Conservation (phyloP, 1,284 basidiomycete genomes). For the Meira miltonrushii region DNA sequence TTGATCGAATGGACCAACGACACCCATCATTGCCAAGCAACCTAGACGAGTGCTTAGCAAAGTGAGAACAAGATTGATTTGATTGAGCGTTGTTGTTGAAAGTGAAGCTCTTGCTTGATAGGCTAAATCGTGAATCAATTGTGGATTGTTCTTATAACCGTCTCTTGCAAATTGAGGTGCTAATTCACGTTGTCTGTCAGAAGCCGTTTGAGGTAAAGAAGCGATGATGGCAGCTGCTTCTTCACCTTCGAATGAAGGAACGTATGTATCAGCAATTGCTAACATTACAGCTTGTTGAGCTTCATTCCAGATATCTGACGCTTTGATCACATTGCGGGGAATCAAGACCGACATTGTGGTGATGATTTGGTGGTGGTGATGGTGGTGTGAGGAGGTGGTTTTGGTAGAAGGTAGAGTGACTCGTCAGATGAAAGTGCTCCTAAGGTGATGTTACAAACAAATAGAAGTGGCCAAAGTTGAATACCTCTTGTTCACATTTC, state of each 20-base stretch:
- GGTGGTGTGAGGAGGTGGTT: neutral
- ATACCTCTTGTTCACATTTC: too few species aligned
- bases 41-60: slow-evolving; percentile 40
- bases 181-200: slow-evolving; percentile 36
- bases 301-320: slow-evolving; percentile 5
- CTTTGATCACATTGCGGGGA: neutral
- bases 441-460: too few species aligned
- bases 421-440: too few species aligned
- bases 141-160: slow-evolving; percentile 35
- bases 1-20: slow-evolving; percentile 39
- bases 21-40: slow-evolving; percentile 38
- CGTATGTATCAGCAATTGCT: slow-evolving; percentile 45
- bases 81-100: slow-evolving; percentile 25
- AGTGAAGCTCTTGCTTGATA: slow-evolving; percentile 33
- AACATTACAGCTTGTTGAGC: slow-evolving; percentile 15
- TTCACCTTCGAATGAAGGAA: slow-evolving; percentile 34
- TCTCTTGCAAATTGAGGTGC: slow-evolving; percentile 31
- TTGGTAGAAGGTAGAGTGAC: neutral
- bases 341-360: neutral
- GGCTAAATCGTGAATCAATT: slow-evolving; percentile 37
- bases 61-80: slow-evolving; percentile 39
- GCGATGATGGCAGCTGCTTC: slow-evolving; percentile 38
- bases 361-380: neutral
- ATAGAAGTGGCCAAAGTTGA: too few species aligned
- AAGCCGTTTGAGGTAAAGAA: slow-evolving; percentile 30